Conservation (phyloP, 306 rosid species). For the Acacia confusa region DNA sequence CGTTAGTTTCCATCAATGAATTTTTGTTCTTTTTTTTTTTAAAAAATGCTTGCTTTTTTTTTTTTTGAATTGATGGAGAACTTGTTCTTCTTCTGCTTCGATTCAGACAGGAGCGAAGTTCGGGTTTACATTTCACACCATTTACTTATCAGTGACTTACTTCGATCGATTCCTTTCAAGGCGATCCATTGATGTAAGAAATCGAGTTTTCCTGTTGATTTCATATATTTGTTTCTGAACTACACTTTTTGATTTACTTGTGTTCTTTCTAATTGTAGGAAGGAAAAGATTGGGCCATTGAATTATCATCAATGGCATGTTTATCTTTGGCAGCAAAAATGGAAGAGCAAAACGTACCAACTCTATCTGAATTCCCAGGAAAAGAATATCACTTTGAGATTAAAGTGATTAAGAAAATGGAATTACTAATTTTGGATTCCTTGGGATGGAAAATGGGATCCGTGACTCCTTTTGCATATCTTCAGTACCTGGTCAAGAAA, state of each 20-base stretch:
- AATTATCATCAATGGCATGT: conserved; percentile 69
- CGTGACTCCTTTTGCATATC: conserved; percentile 77
- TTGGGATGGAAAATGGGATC: conserved; percentile 88
- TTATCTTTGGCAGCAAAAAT: conserved; percentile 89
- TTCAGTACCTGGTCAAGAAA: conserved; percentile 60
- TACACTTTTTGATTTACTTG: not conserved
- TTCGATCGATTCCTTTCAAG: conserved; percentile 78
- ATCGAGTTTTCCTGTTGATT: conserved; percentile 6
- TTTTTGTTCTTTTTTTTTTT: not conserved
- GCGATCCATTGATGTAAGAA: conserved; percentile 67
- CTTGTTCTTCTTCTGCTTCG: not conserved
- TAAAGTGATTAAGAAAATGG: conserved; percentile 67
- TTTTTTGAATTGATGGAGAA: conserved; percentile 3
- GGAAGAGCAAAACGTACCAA: conserved; percentile 70
- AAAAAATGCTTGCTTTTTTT: conserved; percentile 6
- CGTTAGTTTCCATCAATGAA: conserved; percentile 47
- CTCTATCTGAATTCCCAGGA: conserved; percentile 52
- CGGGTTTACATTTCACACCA: conserved; percentile 72
- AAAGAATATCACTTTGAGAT: conserved; percentile 58
- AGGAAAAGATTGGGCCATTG: conserved; percentile 72
- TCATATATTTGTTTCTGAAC: not conserved
- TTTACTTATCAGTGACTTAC: conserved; percentile 67
- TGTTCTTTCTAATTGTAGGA: conserved; percentile 45
- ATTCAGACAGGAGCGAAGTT: conserved; percentile 66
- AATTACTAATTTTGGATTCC: conserved; percentile 58